A percentile compares a stretch with the other conserved stretches of the same genome.
Evolutionary conservation across 139 green algal genomes (phyloP).

Genomic region (Chlorokybus atmophyticus): DNA sequence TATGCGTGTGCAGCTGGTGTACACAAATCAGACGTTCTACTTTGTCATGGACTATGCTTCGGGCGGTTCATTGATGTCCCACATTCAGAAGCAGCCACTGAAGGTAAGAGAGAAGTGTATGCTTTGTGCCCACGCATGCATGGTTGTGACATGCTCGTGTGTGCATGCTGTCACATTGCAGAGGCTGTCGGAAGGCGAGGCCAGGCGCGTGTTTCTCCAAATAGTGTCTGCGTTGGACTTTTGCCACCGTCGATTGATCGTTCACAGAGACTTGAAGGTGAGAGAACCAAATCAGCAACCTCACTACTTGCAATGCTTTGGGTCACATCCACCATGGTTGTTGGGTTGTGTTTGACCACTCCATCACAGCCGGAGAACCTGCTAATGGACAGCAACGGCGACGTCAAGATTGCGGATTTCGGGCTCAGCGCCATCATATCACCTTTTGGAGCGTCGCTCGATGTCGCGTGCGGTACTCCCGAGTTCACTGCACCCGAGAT

Average conservation of each 20-base stretch:
- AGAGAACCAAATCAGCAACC: too few species aligned
- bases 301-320: too few species aligned
- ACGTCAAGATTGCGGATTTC: slow-evolving; percentile 59
- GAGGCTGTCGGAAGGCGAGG: slow-evolving; percentile 34
- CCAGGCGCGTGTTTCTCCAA: slow-evolving; percentile 42
- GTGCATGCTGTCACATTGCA: not conserved
- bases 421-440: slow-evolving; percentile 48
- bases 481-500: slow-evolving; percentile 52
- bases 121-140: too few species aligned
- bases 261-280: slow-evolving; percentile 57
- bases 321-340: too few species aligned
- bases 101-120: too few species aligned
- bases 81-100: too few species aligned
- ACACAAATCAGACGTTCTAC: slow-evolving; percentile 37
- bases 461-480: slow-evolving; percentile 28
- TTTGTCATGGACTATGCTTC: slow-evolving; percentile 64
- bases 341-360: too few species aligned
- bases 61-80: slow-evolving; percentile 36
- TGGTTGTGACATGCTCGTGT: too few species aligned
- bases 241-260: slow-evolving; percentile 55
- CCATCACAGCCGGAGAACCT: slow-evolving; percentile 64
- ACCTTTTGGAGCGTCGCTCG: slow-evolving; percentile 30
- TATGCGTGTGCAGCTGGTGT: slow-evolving; percentile 25
- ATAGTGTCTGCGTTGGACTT: slow-evolving; percentile 54
- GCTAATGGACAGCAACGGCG: slow-evolving; percentile 41